These are phyloP conservation scores for Fusarium sp. DNA, from an alignment of 2,329 filamentous ascomycete species.

Conservation along the genomic window DNA sequence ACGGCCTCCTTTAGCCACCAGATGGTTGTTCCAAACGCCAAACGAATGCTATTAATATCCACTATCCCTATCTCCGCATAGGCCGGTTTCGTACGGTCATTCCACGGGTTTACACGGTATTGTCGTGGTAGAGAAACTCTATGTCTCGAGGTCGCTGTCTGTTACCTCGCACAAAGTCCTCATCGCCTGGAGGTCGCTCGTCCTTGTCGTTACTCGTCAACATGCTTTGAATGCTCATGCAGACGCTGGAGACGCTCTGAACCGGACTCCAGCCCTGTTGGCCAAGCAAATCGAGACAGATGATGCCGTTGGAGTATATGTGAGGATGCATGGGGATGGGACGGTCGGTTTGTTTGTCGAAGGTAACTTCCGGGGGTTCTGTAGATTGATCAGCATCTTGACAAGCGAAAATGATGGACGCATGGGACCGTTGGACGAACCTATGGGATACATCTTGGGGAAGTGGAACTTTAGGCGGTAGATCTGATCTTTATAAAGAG, in stretches of 20 bases:
- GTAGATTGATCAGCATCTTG: slow-evolving; percentile 23
- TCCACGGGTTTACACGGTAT: slow-evolving; percentile 67
- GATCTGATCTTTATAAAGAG: slow-evolving; percentile 82
- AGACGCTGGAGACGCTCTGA: slow-evolving; percentile 96
- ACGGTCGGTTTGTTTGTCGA: slow-evolving; percentile 73
- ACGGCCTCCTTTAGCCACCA: slow-evolving; percentile 13
- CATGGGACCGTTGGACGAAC: slow-evolving; percentile 60
- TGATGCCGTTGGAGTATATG: slow-evolving; percentile 98
- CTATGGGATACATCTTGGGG: slow-evolving; percentile 87
- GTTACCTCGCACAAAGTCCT: slow-evolving; percentile 87
- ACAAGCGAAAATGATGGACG: neutral
- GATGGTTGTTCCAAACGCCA: slow-evolving; percentile 38
- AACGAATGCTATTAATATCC: slow-evolving; percentile 39
- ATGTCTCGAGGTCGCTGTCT: slow-evolving; percentile 86
- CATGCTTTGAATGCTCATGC: slow-evolving; percentile 98
- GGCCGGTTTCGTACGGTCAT: neutral
- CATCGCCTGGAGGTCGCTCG: slow-evolving; percentile 90
- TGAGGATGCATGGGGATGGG: slow-evolving; percentile 95
- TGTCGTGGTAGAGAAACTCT: slow-evolving; percentile 93
- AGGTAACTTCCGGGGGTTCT: slow-evolving; percentile 97
- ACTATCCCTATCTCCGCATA: slow-evolving; percentile 5
- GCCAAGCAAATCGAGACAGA: slow-evolving; percentile 93
- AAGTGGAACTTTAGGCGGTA: slow-evolving; percentile 93
- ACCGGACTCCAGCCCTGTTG: slow-evolving; percentile 94
- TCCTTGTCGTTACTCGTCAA: slow-evolving; percentile 93